Conservation (phyloP, 2,329 filamentous ascomycete species). For the Aspergillus amoenus region DNA sequence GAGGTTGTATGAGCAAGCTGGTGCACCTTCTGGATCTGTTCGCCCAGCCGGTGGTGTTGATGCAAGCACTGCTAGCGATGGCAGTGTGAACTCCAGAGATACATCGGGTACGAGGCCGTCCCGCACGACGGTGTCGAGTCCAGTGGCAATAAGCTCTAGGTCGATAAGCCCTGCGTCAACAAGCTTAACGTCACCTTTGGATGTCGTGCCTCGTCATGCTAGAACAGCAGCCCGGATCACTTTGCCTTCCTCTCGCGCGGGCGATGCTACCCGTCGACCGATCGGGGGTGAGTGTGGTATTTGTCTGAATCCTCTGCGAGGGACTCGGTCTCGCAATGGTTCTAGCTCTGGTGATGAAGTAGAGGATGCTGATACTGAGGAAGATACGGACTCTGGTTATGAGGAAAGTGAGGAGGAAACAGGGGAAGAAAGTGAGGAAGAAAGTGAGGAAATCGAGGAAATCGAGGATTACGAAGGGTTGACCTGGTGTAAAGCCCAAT, state of each 20-base stretch:
- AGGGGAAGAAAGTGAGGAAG: not conserved
- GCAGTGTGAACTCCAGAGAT: no score
- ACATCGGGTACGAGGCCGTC: no score
- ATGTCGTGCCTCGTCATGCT: not conserved
- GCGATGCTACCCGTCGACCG: not conserved
- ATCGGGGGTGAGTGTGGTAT: not conserved
- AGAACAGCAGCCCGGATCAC: not conserved
- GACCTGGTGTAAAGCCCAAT: not conserved
- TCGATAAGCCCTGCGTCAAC: no score
- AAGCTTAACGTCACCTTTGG: no score
- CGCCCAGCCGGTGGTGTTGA: no score
- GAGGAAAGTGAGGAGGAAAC: not conserved
- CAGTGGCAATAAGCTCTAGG: no score
- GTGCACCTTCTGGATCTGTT: no score
- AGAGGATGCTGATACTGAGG: not conserved
- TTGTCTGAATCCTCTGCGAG: not conserved
- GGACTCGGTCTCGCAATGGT: not conserved
- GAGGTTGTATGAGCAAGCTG: not conserved
- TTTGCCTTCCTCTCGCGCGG: not conserved
- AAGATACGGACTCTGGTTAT: not conserved
- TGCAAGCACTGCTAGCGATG: no score
- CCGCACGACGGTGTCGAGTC: no score
- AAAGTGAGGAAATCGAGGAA: no score
- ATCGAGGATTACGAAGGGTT: not conserved
- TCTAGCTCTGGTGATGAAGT: not conserved